Evolutionary conservation across 2,329 filamentous ascomycete species (phyloP), one percentile per base, ranked within the genome.

Genomic region (Berkeleyomyces basicola): DNA sequence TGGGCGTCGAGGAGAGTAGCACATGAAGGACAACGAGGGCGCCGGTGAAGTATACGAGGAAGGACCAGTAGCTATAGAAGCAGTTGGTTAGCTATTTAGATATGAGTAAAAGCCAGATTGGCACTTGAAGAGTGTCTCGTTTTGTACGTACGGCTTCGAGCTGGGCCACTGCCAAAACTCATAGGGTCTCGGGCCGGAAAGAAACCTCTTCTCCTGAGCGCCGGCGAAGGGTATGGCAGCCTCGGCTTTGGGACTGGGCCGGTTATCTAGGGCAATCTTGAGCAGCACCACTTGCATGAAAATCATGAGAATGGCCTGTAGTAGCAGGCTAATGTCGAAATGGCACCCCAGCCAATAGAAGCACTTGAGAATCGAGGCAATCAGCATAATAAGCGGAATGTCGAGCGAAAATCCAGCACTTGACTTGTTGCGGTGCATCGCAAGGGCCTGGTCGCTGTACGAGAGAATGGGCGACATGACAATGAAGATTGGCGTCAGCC

Each of bases 121-220:
- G 33, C 6, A 11, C 14, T 23, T 5, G 11, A 14, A 5, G 33
- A 1, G 9, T n/a, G 14, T 4, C n/a, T 37, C 14, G 39, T 43
- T n/a, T 37, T 23, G 39, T 43, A 77, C 80, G 65, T 71, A 85
- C 75, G 87, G 86, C 68, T 83, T 84, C 4, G 83, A 78, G 23
- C 81, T 82, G 63, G 83, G 79, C 88, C 88, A 92, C 72, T 88
- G 87, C 88, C 88, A 92, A 71, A 92, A 92, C 69, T 84, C 81
- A 70, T 84, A 91, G 0, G 88, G 88, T 33, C 88, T 77, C 65
- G 76, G 77, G 53, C 73, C 73, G 63, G 71, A 72, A 59, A 58
- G 55, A n/a, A 69, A 69, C 7, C 59, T 39, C 47, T 62, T 62
- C 69, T 68, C 64, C 70, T 70, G 5, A 69, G 33, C 59, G 33